These are phyloP conservation scores for Termitomyces sp. DNA, from an alignment of 768 basidiomycete genomes.

Conservation along the genomic window DNA sequence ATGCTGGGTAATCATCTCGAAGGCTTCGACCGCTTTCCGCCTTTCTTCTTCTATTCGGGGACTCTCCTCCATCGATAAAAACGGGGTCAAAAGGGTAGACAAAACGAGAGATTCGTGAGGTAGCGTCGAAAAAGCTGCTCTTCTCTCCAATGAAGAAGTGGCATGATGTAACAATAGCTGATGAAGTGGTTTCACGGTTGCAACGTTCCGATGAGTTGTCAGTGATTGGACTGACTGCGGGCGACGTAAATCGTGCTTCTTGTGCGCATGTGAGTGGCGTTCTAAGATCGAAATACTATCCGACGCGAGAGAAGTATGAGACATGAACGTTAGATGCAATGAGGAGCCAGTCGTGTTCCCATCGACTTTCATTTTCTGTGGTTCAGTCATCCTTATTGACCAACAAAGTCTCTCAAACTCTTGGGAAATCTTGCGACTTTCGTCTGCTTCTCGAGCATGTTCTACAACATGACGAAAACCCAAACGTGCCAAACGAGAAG, in stretches of 20 bases:
- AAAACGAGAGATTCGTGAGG: slow-evolving; percentile 58
- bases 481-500: slow-evolving; percentile 42
- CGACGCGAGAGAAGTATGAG: slow-evolving; percentile 25
- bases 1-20: slow-evolving; percentile 49
- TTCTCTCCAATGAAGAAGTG: slow-evolving; percentile 22
- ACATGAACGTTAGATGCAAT: slow-evolving; percentile 37
- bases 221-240: slow-evolving; percentile 38
- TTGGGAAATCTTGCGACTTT: slow-evolving; percentile 43
- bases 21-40: slow-evolving; percentile 50
- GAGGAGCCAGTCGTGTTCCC: slow-evolving; percentile 27
- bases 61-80: slow-evolving; percentile 32
- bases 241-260: slow-evolving; percentile 31
- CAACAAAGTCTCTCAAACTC: slow-evolving; percentile 55
- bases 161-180: slow-evolving; percentile 42
- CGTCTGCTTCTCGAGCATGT: slow-evolving; percentile 49
- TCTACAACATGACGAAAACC: slow-evolving; percentile 66
- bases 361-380: slow-evolving; percentile 19
- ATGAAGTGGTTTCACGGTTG: slow-evolving; percentile 38
- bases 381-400: slow-evolving; percentile 42
- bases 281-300: slow-evolving; percentile 14
- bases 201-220: slow-evolving; percentile 18
- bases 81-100: slow-evolving; percentile 52
- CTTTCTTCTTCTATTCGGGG: slow-evolving; percentile 43
- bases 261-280: slow-evolving; percentile 15
- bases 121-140: slow-evolving; percentile 25